Evolutionary conservation across 495 filamentous ascomycete genomes (phyloP), one percentile per base, ranked within the genome.

Genomic region (Daldinia caldariorum): DNA sequence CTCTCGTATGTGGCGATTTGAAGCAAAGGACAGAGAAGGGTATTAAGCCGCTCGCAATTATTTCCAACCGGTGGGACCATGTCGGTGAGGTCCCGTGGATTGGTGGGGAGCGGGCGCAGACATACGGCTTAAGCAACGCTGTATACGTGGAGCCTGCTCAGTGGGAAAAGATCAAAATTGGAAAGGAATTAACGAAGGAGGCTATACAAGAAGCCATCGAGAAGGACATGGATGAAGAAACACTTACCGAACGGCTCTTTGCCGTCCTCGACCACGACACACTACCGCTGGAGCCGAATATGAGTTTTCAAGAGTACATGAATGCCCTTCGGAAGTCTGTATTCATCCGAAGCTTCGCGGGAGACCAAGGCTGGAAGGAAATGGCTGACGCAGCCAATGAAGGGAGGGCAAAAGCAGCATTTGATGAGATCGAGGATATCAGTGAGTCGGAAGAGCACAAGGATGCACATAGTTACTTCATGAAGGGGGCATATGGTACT

Each of bases 121-220:
- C 87, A 0, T 83, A 90, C 64, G 96, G 90, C 4, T 84, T 99
- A 47, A 97, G 93, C 81, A 99, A 99, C 76, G 92, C 94, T 34
- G 84, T 84, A 31, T 92, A 92, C 70, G 85, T 84, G 39, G 88
- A 93, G 68, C 85, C 87, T 12, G 67, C 71, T 8, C 81, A 83
- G 4, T 98, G 94, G 94, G 91, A 90, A 16, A 99, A 99, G 77
- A 89, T 99, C 37, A 80, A 79, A 34, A 76, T 83, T 16, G 88
- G 89, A 39, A 81, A 80, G 55, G 75, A 83, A 37, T 74, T 85
- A 55, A 72, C 88, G 10, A 63, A 78, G 31, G 74, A 80, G 35
- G 72, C 73, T 2, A 76, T 88, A 18, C 63, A 79, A 58, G 78
- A 76, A 16, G 80, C 76, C 1, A 77, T 86, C 0, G 76, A 82